Evolutionary conservation across 1,284 basidiomycete species (phyloP).

Genomic region (Rhodotorula sp.): DNA sequence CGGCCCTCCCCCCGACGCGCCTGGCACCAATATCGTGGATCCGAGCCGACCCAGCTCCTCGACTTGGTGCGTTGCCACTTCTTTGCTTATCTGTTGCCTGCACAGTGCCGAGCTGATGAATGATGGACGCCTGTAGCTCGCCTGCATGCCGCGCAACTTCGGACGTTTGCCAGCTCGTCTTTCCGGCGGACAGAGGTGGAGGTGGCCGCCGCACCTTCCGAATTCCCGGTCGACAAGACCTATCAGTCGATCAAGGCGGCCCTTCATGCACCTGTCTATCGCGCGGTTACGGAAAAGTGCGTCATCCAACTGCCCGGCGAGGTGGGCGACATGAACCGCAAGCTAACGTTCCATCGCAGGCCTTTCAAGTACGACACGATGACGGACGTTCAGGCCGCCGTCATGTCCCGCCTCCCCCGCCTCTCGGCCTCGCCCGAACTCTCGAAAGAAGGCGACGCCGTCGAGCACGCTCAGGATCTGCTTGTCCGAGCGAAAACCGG

Average conservation of each 20-base stretch:
- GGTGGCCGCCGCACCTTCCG: neutral
- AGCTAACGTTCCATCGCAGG: conserved; percentile 34
- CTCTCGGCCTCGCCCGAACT: conserved; percentile 43
- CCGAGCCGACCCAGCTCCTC: neutral
- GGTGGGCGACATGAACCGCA: too few relatives aligned
- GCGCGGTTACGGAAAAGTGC: conserved; percentile 33
- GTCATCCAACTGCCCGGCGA: neutral
- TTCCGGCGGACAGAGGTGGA: neutral
- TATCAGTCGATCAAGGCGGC: conserved; percentile 29
- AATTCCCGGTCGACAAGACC: conserved; percentile 3
- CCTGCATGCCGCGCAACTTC: neutral
- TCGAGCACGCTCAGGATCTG: conserved; percentile 62
- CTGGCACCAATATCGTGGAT: neutral
- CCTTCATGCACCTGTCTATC: conserved; percentile 30
- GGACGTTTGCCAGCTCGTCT: neutral
- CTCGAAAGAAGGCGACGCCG: conserved; percentile 7
- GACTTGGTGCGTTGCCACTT: neutral
- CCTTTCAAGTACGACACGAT: conserved; percentile 74
- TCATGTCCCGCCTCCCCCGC: conserved; percentile 61
- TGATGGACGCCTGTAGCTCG: neutral
- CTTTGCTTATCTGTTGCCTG: neutral
- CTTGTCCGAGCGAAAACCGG: conserved; percentile 91
- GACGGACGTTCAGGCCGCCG: conserved; percentile 80
- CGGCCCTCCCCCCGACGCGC: neutral
- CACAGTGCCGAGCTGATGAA: neutral